Base-by-base conservation (phyloP, 345 rosid genomes). In the Rhizophora apiculata region DNA sequence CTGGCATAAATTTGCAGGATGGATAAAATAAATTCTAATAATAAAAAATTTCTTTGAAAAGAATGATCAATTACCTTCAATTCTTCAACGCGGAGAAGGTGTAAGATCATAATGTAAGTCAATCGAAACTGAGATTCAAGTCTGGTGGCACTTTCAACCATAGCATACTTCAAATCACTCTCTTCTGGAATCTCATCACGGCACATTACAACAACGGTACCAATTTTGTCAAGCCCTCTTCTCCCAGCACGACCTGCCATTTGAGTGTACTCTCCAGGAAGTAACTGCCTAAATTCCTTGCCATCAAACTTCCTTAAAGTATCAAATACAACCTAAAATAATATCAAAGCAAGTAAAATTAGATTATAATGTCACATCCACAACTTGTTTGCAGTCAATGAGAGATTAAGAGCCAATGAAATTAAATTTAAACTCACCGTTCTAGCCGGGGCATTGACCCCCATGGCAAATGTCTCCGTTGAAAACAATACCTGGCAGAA, bases 201-300 rank as follows among this genome's bases (percentile, higher is more conserved):
- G 78, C 97, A 94, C 95, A 94, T 78, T 74, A 94, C 86, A 68
- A 92, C 75, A 70, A 92, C 96, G 26, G 99, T 94, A 78, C 99
- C 99, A 74, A 85, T 88, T 82, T 85, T 87, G 82, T 94, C 99
- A 68, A 94, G 88, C 68, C 99, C 99, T 78, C 99, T 87, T 84
- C 99, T 85, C 63, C 99, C 99, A 62, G 99, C 99, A 74, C 99
- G 99, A 46, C 99, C 99, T 30, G 97, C 97, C 99, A 94, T 94
- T 79, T 94, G 99, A 80, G 97, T 94, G 83, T 94, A 94, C 80
- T 94, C 99, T 70, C 99, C 99, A 68, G 99, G 89, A 73, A 92
- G 93, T 68, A 94, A 79, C 63, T 70, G 82, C 78, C 97, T 86
- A 72, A 86, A 88, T 83, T 86, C 97, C 82, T 85, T 94, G 49